Percentiles rank a stretch among this genome's conserved stretches.
Conservation (phyloP, 192 early-diverging fungal species). For the Backusella luteola region DNA sequence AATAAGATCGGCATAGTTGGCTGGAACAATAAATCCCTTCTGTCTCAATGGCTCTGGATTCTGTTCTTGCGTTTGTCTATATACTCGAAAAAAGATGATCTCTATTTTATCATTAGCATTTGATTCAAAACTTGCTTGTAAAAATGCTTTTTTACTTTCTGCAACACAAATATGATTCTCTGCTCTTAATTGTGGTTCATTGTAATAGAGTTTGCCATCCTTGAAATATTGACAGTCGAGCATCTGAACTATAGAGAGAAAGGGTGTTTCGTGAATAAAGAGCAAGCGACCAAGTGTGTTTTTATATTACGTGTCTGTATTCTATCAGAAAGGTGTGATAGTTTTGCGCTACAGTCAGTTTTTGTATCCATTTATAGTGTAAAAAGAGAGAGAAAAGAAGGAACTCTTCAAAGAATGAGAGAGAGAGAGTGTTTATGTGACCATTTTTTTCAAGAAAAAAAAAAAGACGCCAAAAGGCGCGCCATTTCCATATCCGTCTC, state of each 20-base stretch:
- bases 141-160: conserved; percentile 15
- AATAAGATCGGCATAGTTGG: conserved; percentile 8
- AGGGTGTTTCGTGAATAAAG: neutral
- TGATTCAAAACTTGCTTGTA: neutral
- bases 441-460: too few species aligned
- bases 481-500: too few species aligned
- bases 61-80: neutral
- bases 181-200: conserved; percentile 14
- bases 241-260: neutral
- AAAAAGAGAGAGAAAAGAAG: too few species aligned
- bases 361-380: neutral
- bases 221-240: conserved; percentile 13
- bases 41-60: neutral
- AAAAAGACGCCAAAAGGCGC: too few species aligned
- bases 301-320: neutral
- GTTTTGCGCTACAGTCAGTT: neutral
- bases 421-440: too few species aligned
- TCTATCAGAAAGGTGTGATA: neutral
- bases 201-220: conserved; percentile 26
- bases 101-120: neutral
- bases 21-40: neutral
- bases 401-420: too few species aligned
- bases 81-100: conserved; percentile 15
- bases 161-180: conserved; percentile 16
- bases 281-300: too few species aligned